Evolutionary conservation across 352 stramenopile genomes (phyloP), one percentile per base, ranked within the genome.

Genomic region (Globisporangium cystogenes): DNA sequence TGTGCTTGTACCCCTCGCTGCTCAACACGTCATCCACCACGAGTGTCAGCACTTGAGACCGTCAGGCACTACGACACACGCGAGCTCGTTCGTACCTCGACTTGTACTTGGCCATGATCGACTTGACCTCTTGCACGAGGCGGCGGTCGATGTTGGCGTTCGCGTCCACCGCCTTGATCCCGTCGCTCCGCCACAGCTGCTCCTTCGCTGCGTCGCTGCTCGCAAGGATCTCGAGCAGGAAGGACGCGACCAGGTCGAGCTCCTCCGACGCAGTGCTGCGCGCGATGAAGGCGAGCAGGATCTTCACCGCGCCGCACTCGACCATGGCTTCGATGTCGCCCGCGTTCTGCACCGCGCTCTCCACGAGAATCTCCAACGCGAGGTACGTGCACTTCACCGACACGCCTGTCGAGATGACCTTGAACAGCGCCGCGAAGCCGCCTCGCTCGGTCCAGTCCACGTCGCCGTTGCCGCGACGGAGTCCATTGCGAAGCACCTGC

Each of bases 1-100:
- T 90, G 62, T 91, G 92, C 37, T 76, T 78, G 60, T 97, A 96
- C 35, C 94, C 94, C 74, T 98, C 88, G 21, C 70, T 90, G 53
- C 15, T 14, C 36, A 41, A 45, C 31, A 20, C 14, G 43, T 18
- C 36, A 18, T 29, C 16, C 15, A 58, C 12, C 4, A 39, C 15
- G 16, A 23, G 5, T 39, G 26, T 12, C 15, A 24, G 51, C 23
- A 29, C 18, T 20, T 31, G 21, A 16, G 1, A 16, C 1, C n/a
- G 15, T 5, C 4, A n/a, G 3, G 3, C 20, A 39, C n/a, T 8
- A 15, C 20, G 7, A 33, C 7, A 49, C 4, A 33, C 24, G 24
- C 5, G 4, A 39, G 31, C 26, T 18, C 11, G 12, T 39, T 16
- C 33, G 4, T 39, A 68, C 59, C 54, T 60, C 12, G 70, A 63